Evolutionary conservation across 2,329 filamentous ascomycete species (phyloP).

Genomic region (Ploettnerulaceae sp.): DNA sequence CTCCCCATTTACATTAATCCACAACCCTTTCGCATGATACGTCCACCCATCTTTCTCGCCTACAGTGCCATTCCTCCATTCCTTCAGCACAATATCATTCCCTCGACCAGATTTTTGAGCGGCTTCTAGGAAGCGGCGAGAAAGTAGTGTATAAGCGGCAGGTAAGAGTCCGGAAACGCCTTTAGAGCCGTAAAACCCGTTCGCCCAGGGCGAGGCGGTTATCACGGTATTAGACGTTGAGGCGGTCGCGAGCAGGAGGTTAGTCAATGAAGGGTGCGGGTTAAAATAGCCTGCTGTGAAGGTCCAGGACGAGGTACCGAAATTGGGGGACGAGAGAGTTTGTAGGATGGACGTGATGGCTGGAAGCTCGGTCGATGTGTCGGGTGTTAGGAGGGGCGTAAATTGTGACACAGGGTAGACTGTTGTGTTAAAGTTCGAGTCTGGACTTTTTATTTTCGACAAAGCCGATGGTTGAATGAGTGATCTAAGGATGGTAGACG

Average conservation of each 20-base stretch:
- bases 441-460: neutral
- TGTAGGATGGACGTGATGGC: conserved; percentile 71
- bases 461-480: conserved; percentile 48
- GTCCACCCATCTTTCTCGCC: conserved; percentile 85
- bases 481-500: conserved; percentile 61
- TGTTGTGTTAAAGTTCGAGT: conserved; percentile 50
- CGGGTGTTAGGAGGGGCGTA: conserved; percentile 73
- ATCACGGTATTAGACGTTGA: conserved; percentile 73
- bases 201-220: conserved; percentile 87
- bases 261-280: conserved; percentile 78
- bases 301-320: conserved; percentile 74
- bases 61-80: conserved; percentile 82
- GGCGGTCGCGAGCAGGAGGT: conserved; percentile 70
- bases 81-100: conserved; percentile 66
- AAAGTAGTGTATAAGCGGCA: conserved; percentile 85
- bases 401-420: conserved; percentile 87
- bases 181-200: conserved; percentile 87
- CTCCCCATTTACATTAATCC: conserved; percentile 70
- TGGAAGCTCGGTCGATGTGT: conserved; percentile 84
- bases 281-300: conserved; percentile 99
- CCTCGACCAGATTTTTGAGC: conserved; percentile 38
- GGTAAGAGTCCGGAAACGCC: conserved; percentile 89
- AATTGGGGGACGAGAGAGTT: conserved; percentile 57
- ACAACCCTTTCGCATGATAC: conserved; percentile 95
- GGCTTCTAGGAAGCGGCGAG: conserved; percentile 66